Evolutionary conservation across 2,329 filamentous ascomycete genomes (phyloP), one percentile per base, ranked within the genome.

Genomic region (Thelonectria olida): DNA sequence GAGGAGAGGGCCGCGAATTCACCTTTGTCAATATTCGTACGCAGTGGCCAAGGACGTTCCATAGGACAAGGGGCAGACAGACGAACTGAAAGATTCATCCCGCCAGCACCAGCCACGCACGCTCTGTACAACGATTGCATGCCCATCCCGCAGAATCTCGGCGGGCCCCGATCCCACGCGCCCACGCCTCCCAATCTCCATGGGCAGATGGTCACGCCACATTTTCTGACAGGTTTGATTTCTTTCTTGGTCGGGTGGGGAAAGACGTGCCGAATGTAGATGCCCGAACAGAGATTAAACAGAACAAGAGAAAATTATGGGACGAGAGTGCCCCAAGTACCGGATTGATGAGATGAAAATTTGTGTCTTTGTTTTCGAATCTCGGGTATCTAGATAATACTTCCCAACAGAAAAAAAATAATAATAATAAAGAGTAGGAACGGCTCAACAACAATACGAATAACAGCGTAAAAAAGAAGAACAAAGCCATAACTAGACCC

Each of bases 171-270:
- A 28, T 44, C 55, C 54, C 57, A 54, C n/a, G n/a, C n/a, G n/a
- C n/a, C n/a, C n/a, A n/a, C n/a, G n/a, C n/a, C n/a, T n/a, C n/a
- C n/a, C 54, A 25, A 42, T 54, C 23, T 17, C 36, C 47, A 62
- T 58, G 56, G 58, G 63, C 68, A 71, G 68, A 71, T 71, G 65
- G 65, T 71, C 68, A 71, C 61, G 67, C 68, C 68, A 71, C 54
- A 23, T 51, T 45, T n/a, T 22, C 9, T 12, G 7, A 31, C 36
- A 10, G 6, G 4, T 23, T 22, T 23, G 6, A 7, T 13, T 23
- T 13, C 28, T 4, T 8, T 31, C 13, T 31, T 31, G 5, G 28
- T 23, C 2, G 39, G 20, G 20, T 7, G n/a, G 20, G 39, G n/a
- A 22, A 15, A 44, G 39, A 47, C 39, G 28, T 54, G 27, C 52